These are phyloP conservation scores for Vicia faba DNA, from an alignment of 306 rosid species.

Conservation along the genomic window DNA sequence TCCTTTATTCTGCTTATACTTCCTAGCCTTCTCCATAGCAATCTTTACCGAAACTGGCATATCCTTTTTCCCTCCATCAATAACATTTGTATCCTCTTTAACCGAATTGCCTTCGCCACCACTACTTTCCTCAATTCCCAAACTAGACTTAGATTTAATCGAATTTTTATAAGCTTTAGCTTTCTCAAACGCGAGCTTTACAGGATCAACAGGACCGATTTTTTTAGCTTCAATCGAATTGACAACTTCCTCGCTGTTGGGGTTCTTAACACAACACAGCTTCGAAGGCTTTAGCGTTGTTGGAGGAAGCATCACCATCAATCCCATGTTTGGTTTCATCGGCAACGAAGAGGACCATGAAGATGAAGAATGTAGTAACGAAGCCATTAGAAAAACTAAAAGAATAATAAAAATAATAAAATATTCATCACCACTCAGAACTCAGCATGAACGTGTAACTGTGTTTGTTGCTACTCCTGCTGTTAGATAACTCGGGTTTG, in stretches of 20 bases:
- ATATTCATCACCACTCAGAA: background rate
- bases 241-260: conserved; percentile 43
- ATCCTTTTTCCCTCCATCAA: conserved; percentile 42
- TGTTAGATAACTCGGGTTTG: background rate
- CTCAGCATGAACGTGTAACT: background rate
- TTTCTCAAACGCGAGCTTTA: conserved; percentile 40
- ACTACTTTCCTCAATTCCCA: conserved; percentile 37
- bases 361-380: conserved; percentile 35
- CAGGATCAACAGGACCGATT: conserved; percentile 48
- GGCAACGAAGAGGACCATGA: conserved; percentile 43
- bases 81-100: conserved; percentile 14
- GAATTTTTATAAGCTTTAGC: too few relatives aligned
- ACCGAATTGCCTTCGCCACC: conserved; percentile 30
- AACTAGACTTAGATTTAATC: background rate
- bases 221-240: conserved; percentile 33
- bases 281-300: conserved; percentile 44
- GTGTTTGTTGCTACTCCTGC: background rate
- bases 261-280: conserved; percentile 38
- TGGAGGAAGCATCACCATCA: conserved; percentile 21
- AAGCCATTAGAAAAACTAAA: conserved; percentile 47
- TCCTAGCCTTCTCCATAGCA: conserved; percentile 67
- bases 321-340: conserved; percentile 40
- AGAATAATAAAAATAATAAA: background rate
- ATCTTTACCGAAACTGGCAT: conserved; percentile 50
- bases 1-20: conserved; percentile 42